phyloP scores from a whole-genome alignment of 2,329 filamentous ascomycete species.

The Fusarium palustre region DNA sequence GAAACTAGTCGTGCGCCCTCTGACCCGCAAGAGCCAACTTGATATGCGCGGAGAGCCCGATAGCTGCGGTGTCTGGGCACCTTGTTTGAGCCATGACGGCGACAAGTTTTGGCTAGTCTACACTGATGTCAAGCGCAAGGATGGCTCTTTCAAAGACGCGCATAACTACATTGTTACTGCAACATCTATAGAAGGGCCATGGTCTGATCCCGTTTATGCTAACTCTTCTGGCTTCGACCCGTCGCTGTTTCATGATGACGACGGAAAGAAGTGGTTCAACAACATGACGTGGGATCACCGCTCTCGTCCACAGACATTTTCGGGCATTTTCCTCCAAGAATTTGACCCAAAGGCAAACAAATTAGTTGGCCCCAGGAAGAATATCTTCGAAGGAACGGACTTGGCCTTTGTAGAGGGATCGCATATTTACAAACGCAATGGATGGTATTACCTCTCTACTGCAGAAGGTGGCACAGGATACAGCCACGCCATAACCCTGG shows the following conservation, averaged over 20 bases:
- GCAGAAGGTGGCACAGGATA: slow-evolving; percentile 72
- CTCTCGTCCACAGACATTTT: slow-evolving; percentile 61
- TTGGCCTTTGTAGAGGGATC: slow-evolving; percentile 67
- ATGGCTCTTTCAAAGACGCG: slow-evolving; percentile 73
- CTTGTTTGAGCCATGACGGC: slow-evolving; percentile 71
- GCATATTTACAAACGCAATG: slow-evolving; percentile 68
- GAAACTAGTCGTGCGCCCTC: slow-evolving; percentile 60
- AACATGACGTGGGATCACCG: slow-evolving; percentile 70
- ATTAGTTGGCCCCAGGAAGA: slow-evolving; percentile 67
- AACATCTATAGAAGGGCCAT: slow-evolving; percentile 66
- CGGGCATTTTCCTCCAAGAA: slow-evolving; percentile 69
- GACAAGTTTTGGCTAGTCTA: slow-evolving; percentile 72
- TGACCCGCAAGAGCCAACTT: slow-evolving; percentile 63
- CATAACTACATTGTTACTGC: slow-evolving; percentile 72
- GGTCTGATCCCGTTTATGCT: slow-evolving; percentile 70
- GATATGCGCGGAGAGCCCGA: slow-evolving; percentile 71
- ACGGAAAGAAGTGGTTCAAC: slow-evolving; percentile 67
- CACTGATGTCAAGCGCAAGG: slow-evolving; percentile 75
- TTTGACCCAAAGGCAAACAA: slow-evolving; percentile 62
- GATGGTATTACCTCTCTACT: slow-evolving; percentile 70
- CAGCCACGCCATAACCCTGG: slow-evolving; percentile 70
- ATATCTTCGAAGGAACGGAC: slow-evolving; percentile 66
- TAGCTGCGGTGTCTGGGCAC: slow-evolving; percentile 73
- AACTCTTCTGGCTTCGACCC: slow-evolving; percentile 74
- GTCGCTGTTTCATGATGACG: slow-evolving; percentile 68